Base-by-base conservation (phyloP, 306 rosid genomes). In the Dalbergia cochinchinensis region DNA sequence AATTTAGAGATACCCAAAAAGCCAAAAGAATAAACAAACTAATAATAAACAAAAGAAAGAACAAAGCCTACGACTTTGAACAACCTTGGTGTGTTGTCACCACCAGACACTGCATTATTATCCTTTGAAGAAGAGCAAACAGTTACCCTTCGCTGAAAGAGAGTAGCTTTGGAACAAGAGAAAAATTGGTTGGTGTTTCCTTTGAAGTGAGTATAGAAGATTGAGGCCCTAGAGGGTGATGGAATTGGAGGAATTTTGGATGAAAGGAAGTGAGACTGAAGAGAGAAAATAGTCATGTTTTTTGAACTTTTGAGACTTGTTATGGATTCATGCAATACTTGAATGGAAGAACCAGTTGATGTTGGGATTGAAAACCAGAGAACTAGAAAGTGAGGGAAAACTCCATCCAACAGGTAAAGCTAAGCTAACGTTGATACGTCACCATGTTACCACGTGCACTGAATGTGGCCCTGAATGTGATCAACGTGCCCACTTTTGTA, bases 121-220 rank as follows among this genome's bases (percentile, higher is more conserved):
- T 90, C 94, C 60, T 90, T 86, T 13, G 94, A 69, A n/a, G 91
- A 86, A 79, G 92, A 90, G 60, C 91, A 87, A 3, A 79, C 69
- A 47, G 72, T 34, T 34, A 65, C 51, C 51, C 59, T 79, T 37
- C 88, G 45, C 9, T 81, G 86, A 22, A 79, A 33, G 82, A 69
- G 80, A 48, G 78, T 67, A 78, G 22, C 2, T 64, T 55, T 82
- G 72, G 87, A 64, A 3, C 82, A 74, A 41, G 81, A 33, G 37
- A 82, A 50, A 4, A 11, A 60, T 48, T 78, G 83, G 9, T 69
- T 82, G 45, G 69, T 35, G 77, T 62, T 60, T 54, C 83, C 66
- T 61, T n/a, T 74, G 26, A 71, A 73, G 22, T 71, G 22, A 14
- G 50, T 0, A 41, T 0, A 37, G 75, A 78, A 78, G 80, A 81